These are phyloP conservation scores for Pseudogymnoascus destructans DNA, from an alignment of 2,329 filamentous ascomycete species.

Conservation along the genomic window DNA sequence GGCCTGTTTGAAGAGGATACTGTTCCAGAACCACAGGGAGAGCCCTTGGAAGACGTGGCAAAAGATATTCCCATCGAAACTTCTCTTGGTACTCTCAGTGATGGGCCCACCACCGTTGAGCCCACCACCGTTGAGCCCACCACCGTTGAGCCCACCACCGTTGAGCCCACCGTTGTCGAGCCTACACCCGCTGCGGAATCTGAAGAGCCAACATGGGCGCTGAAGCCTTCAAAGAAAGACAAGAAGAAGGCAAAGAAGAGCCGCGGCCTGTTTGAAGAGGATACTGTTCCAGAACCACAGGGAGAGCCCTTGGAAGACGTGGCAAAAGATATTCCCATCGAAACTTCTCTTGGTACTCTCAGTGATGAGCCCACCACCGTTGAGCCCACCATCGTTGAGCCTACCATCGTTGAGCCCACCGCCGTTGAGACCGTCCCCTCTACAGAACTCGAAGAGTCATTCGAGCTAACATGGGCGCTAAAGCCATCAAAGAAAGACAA, in stretches of 20 bases:
- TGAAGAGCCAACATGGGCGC: constrained; percentile 11
- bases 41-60: neutral
- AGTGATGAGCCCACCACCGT: neutral
- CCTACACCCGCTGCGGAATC: constrained; percentile 16
- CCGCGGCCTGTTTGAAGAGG: neutral
- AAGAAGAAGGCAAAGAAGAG: constrained; percentile 9
- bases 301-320: neutral
- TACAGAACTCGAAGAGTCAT: neutral
- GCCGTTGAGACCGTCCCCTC: neutral
- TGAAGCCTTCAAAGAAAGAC: constrained; percentile 7
- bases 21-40: neutral
- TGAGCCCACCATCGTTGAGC: neutral
- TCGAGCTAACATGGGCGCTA: neutral
- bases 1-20: neutral
- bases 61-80: neutral
- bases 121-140: too few relatives aligned
- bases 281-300: neutral
- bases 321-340: neutral
- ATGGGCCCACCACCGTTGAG: neutral
- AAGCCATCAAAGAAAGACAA: constrained; percentile 13
- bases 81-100: neutral
- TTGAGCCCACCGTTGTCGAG: too few relatives aligned
- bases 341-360: neutral
- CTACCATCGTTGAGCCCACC: neutral
- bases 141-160: too few relatives aligned